Evolutionary conservation across 805 yeast genomes (phyloP), one percentile per base, ranked within the genome.

Genomic region (Hanseniaspora mollemarum): DNA sequence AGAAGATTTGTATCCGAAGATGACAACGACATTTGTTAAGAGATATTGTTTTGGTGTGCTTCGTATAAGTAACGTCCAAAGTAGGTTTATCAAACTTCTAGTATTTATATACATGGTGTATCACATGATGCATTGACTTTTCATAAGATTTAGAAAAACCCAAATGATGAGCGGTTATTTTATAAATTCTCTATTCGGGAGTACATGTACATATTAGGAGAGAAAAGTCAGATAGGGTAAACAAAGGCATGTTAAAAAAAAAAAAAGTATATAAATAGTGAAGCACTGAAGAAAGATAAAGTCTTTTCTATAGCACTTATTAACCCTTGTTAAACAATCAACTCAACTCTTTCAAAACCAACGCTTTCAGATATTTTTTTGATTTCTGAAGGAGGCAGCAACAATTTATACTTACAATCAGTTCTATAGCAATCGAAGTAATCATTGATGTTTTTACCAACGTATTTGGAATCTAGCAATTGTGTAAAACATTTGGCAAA

Each of bases 381-480:
- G 18, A 33, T 33, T 6, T 48, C 51, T 3, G 12, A 22, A n/a
- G 31, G 10, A 9, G 43, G 36, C 2, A 37, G 26, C 29, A 48
- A 16, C n/a, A 48, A 21, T 21, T 39, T 48, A 16, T 31, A 48
- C 35, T 35, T 48, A 21, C 51, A 48, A 18, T 33, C 40, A 1
- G 43, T 31, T 28, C 38, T 39, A 37, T 48, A 48, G n/a, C 36
- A 37, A 33, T 48, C 51, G 19, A 24, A 48, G n/a, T 48, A 48
- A 26, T 48, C 51, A 26, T 48, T 48, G 5, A 48, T 33, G 16
- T 48, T 48, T 21, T 48, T 48, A 19, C 45, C 51, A 18, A 48
- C 25, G 1, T 38, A 31, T 9, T 48, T 48, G 12, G 22, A 16
- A 6, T 38, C 43, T 8, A 48, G 33, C 2, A 48, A 26, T 2